These are phyloP conservation scores for Neurospora sublineolata DNA, from an alignment of 495 filamentous ascomycete species.

Conservation along the genomic window DNA sequence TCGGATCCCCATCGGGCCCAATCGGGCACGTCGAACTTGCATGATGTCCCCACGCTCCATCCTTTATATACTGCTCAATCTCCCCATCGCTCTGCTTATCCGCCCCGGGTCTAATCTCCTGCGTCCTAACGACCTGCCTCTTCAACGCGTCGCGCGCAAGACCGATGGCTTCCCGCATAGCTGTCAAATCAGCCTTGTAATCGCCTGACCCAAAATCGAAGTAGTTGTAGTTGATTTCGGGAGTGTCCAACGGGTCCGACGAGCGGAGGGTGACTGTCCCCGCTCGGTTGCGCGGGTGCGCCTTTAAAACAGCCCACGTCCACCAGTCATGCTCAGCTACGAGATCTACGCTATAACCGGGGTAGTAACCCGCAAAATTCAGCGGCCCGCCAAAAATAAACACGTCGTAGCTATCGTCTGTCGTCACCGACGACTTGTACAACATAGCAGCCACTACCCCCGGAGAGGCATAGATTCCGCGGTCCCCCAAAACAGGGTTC, in stretches of 20 bases:
- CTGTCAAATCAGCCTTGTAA: conserved; percentile 29
- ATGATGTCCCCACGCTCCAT: conserved; percentile 49
- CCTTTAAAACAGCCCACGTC: conserved; percentile 42
- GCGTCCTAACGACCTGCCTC: conserved; percentile 23
- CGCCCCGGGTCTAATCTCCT: conserved; percentile 39
- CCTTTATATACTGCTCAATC: conserved; percentile 37
- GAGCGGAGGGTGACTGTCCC: conserved; percentile 40
- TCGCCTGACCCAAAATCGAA: conserved; percentile 28
- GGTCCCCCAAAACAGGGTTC: conserved; percentile 21
- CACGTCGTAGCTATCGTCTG: conserved; percentile 32
- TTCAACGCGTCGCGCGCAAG: conserved; percentile 32
- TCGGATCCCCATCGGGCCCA: conserved; percentile 40
- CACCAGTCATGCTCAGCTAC: conserved; percentile 26
- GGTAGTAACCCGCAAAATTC: conserved; percentile 43
- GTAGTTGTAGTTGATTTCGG: conserved; percentile 44
- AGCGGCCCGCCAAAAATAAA: conserved; percentile 43
- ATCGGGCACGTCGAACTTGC: conserved; percentile 45
- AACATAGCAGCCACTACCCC: conserved; percentile 38
- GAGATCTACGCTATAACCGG: conserved; percentile 25
- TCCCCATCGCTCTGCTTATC: conserved; percentile 29
- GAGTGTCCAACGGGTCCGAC: conserved; percentile 42
- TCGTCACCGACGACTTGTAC: conserved; percentile 31
- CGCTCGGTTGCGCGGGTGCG: conserved; percentile 39
- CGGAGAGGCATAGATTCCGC: conserved; percentile 38
- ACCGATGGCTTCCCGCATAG: conserved; percentile 36